These are phyloP conservation scores for Isatis lusitanica DNA, from an alignment of 441 rosid genomes.

Conservation along the genomic window DNA sequence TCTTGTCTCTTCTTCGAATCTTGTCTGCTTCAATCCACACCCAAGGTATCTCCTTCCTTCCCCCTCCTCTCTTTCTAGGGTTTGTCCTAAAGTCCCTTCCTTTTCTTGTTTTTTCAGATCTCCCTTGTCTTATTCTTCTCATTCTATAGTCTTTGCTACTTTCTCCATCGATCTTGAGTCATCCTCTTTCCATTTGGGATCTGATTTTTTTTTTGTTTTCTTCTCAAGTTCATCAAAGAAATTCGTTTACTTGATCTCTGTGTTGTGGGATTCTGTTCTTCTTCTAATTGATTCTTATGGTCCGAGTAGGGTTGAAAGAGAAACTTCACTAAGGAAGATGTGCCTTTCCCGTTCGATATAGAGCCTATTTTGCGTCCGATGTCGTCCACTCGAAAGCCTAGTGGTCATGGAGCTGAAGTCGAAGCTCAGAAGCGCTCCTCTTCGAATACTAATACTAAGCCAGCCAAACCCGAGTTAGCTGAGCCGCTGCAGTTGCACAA, in stretches of 20 bases:
- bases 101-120: constrained; percentile 29
- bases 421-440: constrained; percentile 43
- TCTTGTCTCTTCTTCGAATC: constrained; percentile 24
- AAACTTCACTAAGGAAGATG: constrained; percentile 5
- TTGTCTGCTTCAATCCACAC: constrained; percentile 21
- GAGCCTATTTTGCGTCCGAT: constrained; percentile 6
- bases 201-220: neutral
- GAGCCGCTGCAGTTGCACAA: constrained; percentile 38
- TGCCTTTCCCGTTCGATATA: constrained; percentile 33
- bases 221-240: neutral
- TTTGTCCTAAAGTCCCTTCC: constrained; percentile 23
- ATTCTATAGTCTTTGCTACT: neutral
- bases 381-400: constrained; percentile 46
- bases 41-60: constrained; percentile 34
- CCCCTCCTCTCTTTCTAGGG: constrained; percentile 28
- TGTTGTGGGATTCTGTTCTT: neutral
- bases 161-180: neutral
- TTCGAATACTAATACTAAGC: constrained; percentile 41
- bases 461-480: constrained; percentile 37
- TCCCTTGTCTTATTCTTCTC: constrained; percentile 3
- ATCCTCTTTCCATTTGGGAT: constrained; percentile 25
- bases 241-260: neutral
- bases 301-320: constrained; percentile 23
- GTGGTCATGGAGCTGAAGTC: constrained; percentile 40
- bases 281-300: constrained; percentile 21